phyloP scores from a whole-genome alignment of 495 filamentous ascomycete species.

The Penicillium cinerascens region DNA sequence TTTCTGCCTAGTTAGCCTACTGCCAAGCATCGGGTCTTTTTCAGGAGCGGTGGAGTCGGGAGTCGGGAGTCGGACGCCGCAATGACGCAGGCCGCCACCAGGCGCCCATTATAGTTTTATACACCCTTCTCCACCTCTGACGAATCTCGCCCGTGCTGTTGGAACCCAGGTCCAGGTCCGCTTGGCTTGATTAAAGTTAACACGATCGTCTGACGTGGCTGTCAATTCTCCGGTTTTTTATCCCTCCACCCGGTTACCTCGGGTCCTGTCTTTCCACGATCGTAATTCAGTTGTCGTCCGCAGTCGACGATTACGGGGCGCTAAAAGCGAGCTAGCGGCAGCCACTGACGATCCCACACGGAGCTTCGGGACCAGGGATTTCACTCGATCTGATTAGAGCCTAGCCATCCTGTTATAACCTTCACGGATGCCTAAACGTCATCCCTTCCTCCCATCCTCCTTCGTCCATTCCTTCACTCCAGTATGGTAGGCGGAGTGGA shows the following conservation, averaged over 20 bases:
- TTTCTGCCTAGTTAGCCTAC: neutral
- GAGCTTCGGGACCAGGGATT: neutral
- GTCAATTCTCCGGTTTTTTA: neutral
- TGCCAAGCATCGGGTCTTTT: neutral
- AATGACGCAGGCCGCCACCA: constrained; percentile 16
- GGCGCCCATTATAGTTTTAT: constrained; percentile 10
- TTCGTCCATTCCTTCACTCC: constrained; percentile 1
- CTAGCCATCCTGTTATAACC: neutral
- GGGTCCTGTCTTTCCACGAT: too few species aligned
- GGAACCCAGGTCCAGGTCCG: too few species aligned
- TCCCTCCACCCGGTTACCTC: too few species aligned
- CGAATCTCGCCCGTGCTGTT: neutral
- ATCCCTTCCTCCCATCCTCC: constrained; percentile 4
- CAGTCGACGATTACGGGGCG: neutral
- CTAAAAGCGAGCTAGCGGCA: constrained; percentile 4
- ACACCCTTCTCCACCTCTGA: neutral
- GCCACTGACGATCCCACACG: constrained; percentile 25
- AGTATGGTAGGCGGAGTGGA: constrained; percentile 14
- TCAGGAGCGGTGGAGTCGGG: constrained; percentile 1
- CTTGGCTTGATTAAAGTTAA: too few species aligned
- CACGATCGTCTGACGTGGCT: neutral
- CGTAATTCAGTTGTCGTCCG: too few species aligned
- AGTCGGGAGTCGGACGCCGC: neutral
- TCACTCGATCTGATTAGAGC: neutral
- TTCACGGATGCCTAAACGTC: constrained; percentile 9